Evolutionary conservation across 2,329 filamentous ascomycete genomes (phyloP).

Genomic region (Emmonsiellopsis sp.): DNA sequence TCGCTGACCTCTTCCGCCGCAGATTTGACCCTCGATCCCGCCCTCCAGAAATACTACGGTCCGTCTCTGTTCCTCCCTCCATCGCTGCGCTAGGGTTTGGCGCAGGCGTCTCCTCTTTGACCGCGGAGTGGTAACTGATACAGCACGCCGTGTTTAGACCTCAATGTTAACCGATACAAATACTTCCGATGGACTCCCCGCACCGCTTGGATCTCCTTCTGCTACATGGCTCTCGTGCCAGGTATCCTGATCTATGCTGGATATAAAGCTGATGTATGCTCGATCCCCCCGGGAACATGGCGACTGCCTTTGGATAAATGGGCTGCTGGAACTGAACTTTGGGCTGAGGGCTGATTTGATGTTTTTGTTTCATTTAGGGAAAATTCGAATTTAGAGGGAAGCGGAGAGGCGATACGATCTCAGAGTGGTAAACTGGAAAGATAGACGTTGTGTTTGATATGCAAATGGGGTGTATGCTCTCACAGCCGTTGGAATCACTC

Average conservation of each 20-base stretch:
- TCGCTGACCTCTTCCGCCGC: slow-evolving; percentile 38
- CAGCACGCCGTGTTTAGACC: neutral
- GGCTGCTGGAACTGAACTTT: neutral
- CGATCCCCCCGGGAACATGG: neutral
- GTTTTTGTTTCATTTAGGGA: slow-evolving; percentile 50
- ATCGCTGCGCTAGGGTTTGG: neutral
- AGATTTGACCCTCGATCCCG: slow-evolving; percentile 36
- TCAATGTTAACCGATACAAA: slow-evolving; percentile 60
- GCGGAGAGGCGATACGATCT: slow-evolving; percentile 74
- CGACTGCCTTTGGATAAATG: neutral
- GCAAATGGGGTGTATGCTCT: neutral
- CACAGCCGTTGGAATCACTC: neutral
- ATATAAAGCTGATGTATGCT: slow-evolving; percentile 68
- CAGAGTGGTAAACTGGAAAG: slow-evolving; percentile 54
- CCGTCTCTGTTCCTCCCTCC: slow-evolving; percentile 15
- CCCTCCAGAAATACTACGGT: slow-evolving; percentile 44
- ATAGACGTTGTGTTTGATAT: neutral
- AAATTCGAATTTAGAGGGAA: slow-evolving; percentile 80
- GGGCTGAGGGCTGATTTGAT: neutral
- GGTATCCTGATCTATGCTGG: slow-evolving; percentile 59
- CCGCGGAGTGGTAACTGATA: neutral
- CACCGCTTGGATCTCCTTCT: slow-evolving; percentile 70
- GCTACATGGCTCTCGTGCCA: slow-evolving; percentile 68
- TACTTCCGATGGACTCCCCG: slow-evolving; percentile 91
- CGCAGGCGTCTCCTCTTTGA: neutral